Base-by-base conservation (phyloP, 1,284 basidiomycete species). In the Ganoderma meredithae region DNA sequence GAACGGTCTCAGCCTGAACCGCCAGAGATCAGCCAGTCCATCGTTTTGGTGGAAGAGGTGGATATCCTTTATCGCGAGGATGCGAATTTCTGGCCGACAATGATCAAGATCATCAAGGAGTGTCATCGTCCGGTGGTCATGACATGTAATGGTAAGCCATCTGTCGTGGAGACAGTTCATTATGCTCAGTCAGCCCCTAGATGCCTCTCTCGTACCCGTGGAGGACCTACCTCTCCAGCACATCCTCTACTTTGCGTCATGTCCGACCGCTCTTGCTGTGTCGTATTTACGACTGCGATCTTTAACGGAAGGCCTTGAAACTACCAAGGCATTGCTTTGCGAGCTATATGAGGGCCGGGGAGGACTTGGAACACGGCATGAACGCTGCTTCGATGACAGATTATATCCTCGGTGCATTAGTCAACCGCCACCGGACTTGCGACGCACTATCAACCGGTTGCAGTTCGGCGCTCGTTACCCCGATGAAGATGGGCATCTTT, bases 41-140 rank as follows among this genome's bases (percentile, higher is more conserved):
- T 98, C 60, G 94, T 99, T 73, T 83, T 99, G 41, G 82, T 99
- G n/a, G 98, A 99, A 79, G 98, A 99, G 78, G 97, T 95, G 9
- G 98, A 99, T 79, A 88, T 99, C 47, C 82, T 99, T 52, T 99
- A 91, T 81, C 91, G 90, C 71, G 95, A 97, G 63, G 97, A 99
- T 78, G 84, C 83, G 52, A 94, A 92, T 52, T 99, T 99, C 80
- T 99, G 98, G 98, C 85, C 91, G 1, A 89, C 94, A 6, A 86
- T 98, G 49, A 83, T 93, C 2, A 85, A 88, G 63, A 86, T 98
- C 66, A 95, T 97, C 76, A 89, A 87, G 68, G 88, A 93, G 36
- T 95, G 94, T 72, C 88, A 88, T 73, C 83, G 96, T 65, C 96
- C 97, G 1, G 91, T 98, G 55, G 87, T 98, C 56, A 86, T 96